Base-by-base conservation (phyloP, 768 basidiomycete genomes). In the Glaciozyma antarctica region DNA sequence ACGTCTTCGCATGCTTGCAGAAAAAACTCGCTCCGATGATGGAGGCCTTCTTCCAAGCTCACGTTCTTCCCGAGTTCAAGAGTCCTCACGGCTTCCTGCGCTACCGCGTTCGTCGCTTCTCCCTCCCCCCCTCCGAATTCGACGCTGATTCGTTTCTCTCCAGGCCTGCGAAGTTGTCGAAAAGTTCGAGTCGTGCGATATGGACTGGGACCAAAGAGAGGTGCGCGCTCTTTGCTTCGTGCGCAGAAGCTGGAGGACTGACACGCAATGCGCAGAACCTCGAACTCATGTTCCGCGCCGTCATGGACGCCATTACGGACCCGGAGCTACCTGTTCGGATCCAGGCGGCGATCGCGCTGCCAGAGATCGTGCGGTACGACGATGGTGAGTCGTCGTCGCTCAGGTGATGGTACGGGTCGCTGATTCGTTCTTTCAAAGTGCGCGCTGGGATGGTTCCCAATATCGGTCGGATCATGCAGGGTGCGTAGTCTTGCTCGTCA, bases 391-490 rank as follows among this genome's bases (percentile, higher is more conserved):
- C 44, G 19, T 41, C 51, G 16, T 65, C 48, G 59, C 58, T 61
- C 61, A 26, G 19, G 47, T 21, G 21, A 12, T 30, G 8, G 30
- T 28, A 10, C 34, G 16, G 28, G 15, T 32, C 32, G 43, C 26
- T 59, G 21, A 61, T 61, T 63, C n/a, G 47, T 34, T 38, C n/a
- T 48, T 38, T 21, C 44, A 69, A 43, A 86, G 90, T 93, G 58
- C 83, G 83, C 71, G 79, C 75, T 5, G 84, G 84, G 16, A 84
- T 93, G 57, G 81, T 84, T 3, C 85, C 87, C 16, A 85, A 86
- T 73, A 86, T 91, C 48, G 88, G 85, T 57, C 88, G 90, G 75
- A 88, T 93, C 75, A 84, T 93, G 64, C 88, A 90, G 80, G 86
- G 88, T 86, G 69, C 49, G 77, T 26, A 41, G 38, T 41, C 38